These are phyloP conservation scores for Amanita brunnescens DNA, from an alignment of 768 basidiomycete species.

Conservation along the genomic window DNA sequence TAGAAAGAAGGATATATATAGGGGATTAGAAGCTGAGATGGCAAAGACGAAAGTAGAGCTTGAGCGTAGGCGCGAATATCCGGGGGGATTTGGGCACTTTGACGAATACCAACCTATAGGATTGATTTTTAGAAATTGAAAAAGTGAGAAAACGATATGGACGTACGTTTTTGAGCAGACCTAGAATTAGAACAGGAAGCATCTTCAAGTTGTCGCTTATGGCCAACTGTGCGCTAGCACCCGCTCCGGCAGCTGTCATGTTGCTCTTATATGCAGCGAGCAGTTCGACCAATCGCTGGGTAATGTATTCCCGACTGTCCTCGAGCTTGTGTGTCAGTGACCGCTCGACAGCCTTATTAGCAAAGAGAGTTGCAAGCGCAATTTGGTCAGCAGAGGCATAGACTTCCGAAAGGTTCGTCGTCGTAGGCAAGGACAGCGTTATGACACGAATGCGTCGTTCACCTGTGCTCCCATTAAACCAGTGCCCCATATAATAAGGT, in stretches of 20 bases:
- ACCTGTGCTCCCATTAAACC: slow-evolving; percentile 23
- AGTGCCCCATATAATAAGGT: not conserved
- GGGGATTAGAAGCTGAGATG: slow-evolving; percentile 84
- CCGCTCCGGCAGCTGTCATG: slow-evolving; percentile 90
- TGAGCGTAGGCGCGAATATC: slow-evolving; percentile 96
- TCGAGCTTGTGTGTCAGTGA: slow-evolving; percentile 80
- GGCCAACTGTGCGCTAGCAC: slow-evolving; percentile 89
- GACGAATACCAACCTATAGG: slow-evolving; percentile 79
- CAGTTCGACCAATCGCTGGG: slow-evolving; percentile 79
- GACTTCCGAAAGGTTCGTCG: slow-evolving; percentile 78
- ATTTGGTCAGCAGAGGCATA: slow-evolving; percentile 89
- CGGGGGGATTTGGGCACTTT: slow-evolving; percentile 94
- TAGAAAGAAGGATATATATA: slow-evolving; percentile 96
- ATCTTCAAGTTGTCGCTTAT: slow-evolving; percentile 92
- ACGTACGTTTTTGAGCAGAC: slow-evolving; percentile 86
- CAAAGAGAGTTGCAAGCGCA: slow-evolving; percentile 73
- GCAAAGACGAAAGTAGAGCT: slow-evolving; percentile 81
- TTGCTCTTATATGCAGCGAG: slow-evolving; percentile 87
- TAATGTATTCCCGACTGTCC: slow-evolving; percentile 79
- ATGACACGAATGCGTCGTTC: slow-evolving; percentile 90
- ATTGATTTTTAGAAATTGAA: slow-evolving; percentile 1
- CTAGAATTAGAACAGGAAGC: slow-evolving; percentile 84
- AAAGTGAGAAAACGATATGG: not conserved
- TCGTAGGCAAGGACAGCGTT: slow-evolving; percentile 82
- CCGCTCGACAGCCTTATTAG: slow-evolving; percentile 91